phyloP scores from a whole-genome alignment of 148 eudicot species.

The Chenopodium berlandieri region DNA sequence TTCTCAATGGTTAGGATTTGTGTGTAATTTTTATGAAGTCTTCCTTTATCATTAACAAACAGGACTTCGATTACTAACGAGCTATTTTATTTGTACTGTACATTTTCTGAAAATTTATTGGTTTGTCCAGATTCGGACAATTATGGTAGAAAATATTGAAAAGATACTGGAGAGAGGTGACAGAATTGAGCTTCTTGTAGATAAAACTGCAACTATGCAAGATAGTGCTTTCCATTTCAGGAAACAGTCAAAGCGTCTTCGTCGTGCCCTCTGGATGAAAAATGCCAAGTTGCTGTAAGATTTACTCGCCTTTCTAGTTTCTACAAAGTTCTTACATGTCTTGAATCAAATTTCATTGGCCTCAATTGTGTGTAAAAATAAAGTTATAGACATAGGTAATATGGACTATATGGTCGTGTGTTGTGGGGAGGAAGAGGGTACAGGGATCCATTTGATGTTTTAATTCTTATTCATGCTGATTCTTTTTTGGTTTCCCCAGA shows the following conservation, averaged over 20 bases:
- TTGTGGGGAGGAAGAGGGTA: background rate
- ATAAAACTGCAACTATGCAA: slow-evolving; percentile 96
- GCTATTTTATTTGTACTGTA: background rate
- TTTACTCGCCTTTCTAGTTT: slow-evolving; percentile 3
- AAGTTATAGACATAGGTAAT: background rate
- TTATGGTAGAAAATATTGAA: slow-evolving; percentile 97
- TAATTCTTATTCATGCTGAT: too few relatives aligned
- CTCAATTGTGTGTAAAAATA: background rate
- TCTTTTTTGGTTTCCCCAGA: too few relatives aligned
- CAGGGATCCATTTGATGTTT: too few relatives aligned
- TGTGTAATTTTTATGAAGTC: background rate
- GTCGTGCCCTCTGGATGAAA: slow-evolving; percentile 98
- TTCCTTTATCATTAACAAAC: background rate
- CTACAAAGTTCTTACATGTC: background rate
- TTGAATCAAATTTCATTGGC: background rate
- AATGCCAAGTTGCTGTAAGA: slow-evolving; percentile 93
- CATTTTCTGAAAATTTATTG: slow-evolving; percentile 17
- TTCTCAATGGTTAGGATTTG: background rate
- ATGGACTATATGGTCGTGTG: background rate
- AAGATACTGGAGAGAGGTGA: slow-evolving; percentile 97
- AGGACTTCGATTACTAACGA: background rate
- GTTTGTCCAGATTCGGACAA: slow-evolving; percentile 72
- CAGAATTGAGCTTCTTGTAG: slow-evolving; percentile 95
- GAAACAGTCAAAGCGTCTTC: slow-evolving; percentile 93
- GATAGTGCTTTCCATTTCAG: slow-evolving; percentile 94